Base-by-base conservation (phyloP, 352 stramenopile genomes). In the Phytophthora meadii region DNA sequence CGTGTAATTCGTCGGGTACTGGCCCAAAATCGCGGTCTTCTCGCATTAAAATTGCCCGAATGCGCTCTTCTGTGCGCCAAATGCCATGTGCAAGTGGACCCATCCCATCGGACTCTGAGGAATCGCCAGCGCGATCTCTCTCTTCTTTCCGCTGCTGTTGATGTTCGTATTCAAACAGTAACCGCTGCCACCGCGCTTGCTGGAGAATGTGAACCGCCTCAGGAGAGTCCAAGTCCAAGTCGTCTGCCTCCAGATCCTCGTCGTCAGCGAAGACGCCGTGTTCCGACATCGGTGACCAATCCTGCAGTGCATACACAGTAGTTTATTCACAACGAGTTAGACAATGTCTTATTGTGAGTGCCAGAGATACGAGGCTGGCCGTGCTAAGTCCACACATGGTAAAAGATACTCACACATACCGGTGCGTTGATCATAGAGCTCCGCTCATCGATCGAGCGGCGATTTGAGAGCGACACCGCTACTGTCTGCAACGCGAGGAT, bases 31-130 rank as follows among this genome's bases (percentile, higher is more conserved):
- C 75, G 19, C 61, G 67, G 47, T 94, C 84, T 5, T 94, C 83
- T 2, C 73, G 76, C 24, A 93, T 55, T 2, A 94, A 67, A 42
- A 90, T 65, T 12, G 80, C 79, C 32, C 86, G 84, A 68, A 96
- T 89, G 15, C 77, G 81, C 61, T 96, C 88, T 72, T 96, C 88
- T 0, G 84, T 93, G 10, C 76, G 68, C 86, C 86, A 96, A 61
- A 94, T 87, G 12, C 88, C 80, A 40, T 94, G 81, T 5, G 84
- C 82, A 0, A 94, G 72, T 28, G 86, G 79, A 0, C 83, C 86
- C 22, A 92, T 47, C 3, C 84, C 86, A 25, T 91, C 79, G 3
- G 63, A 72, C 10, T 61, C 54, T 2, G 69, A 72, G 7, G 66
- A 70, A 45, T 83, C 66, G 0, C 57, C 70, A 9, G 57, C 72